phyloP scores from a whole-genome alignment of 1,139 yeast genomes.

The Casaregolazyma lundiana region DNA sequence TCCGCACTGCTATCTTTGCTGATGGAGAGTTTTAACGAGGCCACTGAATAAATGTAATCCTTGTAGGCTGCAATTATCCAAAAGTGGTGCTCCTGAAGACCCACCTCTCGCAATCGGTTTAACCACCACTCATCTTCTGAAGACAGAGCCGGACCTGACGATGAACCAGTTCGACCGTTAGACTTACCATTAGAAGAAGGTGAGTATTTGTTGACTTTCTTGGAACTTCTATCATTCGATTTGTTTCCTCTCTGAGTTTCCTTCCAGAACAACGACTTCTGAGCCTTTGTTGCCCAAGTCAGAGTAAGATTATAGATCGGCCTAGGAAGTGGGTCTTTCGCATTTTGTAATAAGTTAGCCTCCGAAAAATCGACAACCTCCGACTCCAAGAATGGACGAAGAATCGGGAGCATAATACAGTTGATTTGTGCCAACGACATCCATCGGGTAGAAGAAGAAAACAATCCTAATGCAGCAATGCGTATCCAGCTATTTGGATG shows the following conservation, averaged over 20 bases:
- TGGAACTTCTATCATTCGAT: not conserved
- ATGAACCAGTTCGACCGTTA: not conserved
- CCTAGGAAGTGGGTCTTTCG: constrained; percentile 62
- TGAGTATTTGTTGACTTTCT: constrained; percentile 32
- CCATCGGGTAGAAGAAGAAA: constrained; percentile 58
- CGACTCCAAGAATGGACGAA: constrained; percentile 71
- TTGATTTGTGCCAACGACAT: constrained; percentile 72
- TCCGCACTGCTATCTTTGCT: not conserved
- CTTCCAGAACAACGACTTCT: constrained; percentile 76
- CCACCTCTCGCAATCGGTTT: constrained; percentile 61
- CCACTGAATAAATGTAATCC: constrained; percentile 61
- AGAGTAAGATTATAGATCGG: constrained; percentile 61
- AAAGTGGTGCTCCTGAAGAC: constrained; percentile 63
- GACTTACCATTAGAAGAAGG: constrained; percentile 1
- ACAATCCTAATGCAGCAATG: constrained; percentile 58
- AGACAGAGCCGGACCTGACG: constrained; percentile 15
- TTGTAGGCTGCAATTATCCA: constrained; percentile 69
- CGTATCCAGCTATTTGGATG: constrained; percentile 91
- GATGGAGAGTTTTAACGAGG: constrained; percentile 31
- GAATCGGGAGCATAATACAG: constrained; percentile 76
- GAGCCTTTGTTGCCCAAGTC: constrained; percentile 67
- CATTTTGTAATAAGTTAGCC: constrained; percentile 58
- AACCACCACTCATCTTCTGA: constrained; percentile 74
- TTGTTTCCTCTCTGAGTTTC: constrained; percentile 33
- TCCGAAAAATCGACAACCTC: constrained; percentile 68